Evolutionary conservation across 441 rosid genomes (phyloP).

Genomic region (Bocquillonia castaneifolia): DNA sequence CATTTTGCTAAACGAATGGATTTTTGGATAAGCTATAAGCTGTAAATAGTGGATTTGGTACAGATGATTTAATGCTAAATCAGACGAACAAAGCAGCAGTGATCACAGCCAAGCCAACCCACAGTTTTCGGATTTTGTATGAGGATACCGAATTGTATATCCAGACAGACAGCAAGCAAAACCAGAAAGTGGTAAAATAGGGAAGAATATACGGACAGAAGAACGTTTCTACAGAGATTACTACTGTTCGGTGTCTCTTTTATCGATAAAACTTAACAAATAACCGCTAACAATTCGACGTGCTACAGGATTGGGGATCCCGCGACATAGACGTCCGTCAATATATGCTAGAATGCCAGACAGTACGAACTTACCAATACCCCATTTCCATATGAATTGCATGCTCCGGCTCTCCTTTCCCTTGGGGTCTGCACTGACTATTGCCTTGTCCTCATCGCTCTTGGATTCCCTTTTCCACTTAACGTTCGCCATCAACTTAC

Average conservation of each 20-base stretch:
- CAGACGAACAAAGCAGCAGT: too few relatives aligned
- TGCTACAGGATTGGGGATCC: constrained; percentile 76
- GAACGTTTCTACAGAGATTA: neutral
- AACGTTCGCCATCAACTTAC: constrained; percentile 36
- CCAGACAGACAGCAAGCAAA: neutral
- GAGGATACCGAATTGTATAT: neutral
- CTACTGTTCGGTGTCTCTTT: constrained; percentile 28
- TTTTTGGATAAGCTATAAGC: too few relatives aligned
- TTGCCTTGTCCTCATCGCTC: constrained; percentile 27
- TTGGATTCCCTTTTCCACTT: constrained; percentile 35
- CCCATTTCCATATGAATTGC: constrained; percentile 72
- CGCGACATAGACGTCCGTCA: constrained; percentile 85
- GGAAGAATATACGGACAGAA: neutral
- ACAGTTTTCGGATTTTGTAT: neutral
- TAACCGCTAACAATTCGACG: constrained; percentile 88
- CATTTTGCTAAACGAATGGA: neutral
- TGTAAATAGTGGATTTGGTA: too few relatives aligned
- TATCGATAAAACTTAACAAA: constrained; percentile 74
- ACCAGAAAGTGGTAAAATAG: neutral
- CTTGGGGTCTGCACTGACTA: constrained; percentile 29
- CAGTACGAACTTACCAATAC: constrained; percentile 60
- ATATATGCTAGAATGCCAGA: constrained; percentile 80
- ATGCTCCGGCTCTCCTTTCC: constrained; percentile 34
- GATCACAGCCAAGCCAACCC: too few relatives aligned
- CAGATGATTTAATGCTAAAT: too few relatives aligned